Evolutionary conservation across 78 protist species (phyloP).

Genomic region (Isochrysis galbana): DNA sequence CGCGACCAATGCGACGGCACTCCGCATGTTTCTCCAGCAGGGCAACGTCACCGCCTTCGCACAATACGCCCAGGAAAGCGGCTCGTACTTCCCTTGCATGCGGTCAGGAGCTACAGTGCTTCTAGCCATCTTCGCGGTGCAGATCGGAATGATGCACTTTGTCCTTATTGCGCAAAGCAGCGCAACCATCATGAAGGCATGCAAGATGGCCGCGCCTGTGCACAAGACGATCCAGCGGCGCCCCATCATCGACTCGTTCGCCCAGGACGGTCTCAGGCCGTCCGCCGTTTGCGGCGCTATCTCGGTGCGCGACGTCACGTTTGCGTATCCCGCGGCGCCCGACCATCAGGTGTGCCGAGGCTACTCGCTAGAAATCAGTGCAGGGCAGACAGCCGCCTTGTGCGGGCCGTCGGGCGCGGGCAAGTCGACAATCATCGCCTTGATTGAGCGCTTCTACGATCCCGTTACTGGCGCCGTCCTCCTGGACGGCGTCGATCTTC

Average conservation of each 20-base stretch:
- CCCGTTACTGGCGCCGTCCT: conserved; percentile 69
- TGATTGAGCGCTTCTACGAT: conserved; percentile 67
- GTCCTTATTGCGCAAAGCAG: background rate
- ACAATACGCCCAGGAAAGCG: background rate
- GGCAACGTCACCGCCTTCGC: background rate
- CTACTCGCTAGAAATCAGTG: conserved; percentile 52
- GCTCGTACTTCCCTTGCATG: background rate
- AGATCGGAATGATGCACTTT: background rate
- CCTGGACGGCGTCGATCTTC: conserved; percentile 73
- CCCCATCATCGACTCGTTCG: background rate
- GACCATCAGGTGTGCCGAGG: conserved; percentile 62
- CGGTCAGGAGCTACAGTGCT: background rate
- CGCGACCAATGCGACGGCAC: background rate
- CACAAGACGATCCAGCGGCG: background rate
- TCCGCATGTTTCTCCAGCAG: background rate
- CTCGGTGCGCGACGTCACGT: conserved; percentile 27
- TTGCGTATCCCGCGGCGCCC: conserved; percentile 77
- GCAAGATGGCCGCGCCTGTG: background rate
- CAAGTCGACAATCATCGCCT: conserved; percentile 65
- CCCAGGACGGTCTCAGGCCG: conserved; percentile 26
- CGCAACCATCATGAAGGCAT: background rate
- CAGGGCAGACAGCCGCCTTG: conserved; percentile 82
- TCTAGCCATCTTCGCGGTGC: background rate
- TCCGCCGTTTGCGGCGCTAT: background rate
- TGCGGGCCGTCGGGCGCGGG: conserved; percentile 94